Percentiles rank a stretch among this genome's conserved stretches.
Evolutionary conservation across 2,329 filamentous ascomycete species (phyloP).

Genomic region (Microascus cirrosus): DNA sequence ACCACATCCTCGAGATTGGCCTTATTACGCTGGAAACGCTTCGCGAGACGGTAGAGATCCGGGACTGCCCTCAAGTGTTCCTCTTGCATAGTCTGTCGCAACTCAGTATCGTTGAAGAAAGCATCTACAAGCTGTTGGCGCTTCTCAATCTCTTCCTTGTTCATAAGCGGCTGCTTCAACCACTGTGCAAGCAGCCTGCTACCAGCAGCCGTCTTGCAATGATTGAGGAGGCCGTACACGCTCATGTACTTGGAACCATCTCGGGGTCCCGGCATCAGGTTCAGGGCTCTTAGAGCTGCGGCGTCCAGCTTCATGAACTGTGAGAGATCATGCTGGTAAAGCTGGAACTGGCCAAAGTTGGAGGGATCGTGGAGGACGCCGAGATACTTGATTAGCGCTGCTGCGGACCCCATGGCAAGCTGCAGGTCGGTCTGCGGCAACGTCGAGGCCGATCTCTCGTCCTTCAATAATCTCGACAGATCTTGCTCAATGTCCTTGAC

Average conservation of each 20-base stretch:
- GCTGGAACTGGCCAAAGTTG: slow-evolving; percentile 93
- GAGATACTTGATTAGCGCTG: slow-evolving; percentile 89
- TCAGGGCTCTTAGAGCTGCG: slow-evolving; percentile 83
- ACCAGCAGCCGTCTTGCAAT: slow-evolving; percentile 93
- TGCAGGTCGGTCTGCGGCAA: slow-evolving; percentile 88
- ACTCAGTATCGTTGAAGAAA: slow-evolving; percentile 84
- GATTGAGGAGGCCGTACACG: slow-evolving; percentile 83
- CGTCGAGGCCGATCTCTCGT: slow-evolving; percentile 65
- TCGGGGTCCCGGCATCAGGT: slow-evolving; percentile 89
- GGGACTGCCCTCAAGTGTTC: slow-evolving; percentile 88
- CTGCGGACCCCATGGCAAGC: slow-evolving; percentile 89
- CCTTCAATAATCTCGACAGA: slow-evolving; percentile 73
- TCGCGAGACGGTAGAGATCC: slow-evolving; percentile 85
- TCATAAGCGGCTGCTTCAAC: slow-evolving; percentile 97
- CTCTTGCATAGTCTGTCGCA: slow-evolving; percentile 93
- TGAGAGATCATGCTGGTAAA: slow-evolving; percentile 93
- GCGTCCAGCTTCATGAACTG: slow-evolving; percentile 99
- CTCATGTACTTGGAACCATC: slow-evolving; percentile 98
- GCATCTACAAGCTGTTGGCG: slow-evolving; percentile 91
- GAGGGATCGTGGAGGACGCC: slow-evolving; percentile 80
- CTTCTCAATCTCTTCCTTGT: slow-evolving; percentile 74
- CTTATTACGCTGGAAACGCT: slow-evolving; percentile 85
- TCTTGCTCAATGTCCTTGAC: slow-evolving; percentile 94
- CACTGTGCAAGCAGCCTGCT: slow-evolving; percentile 86
- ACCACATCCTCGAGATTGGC: slow-evolving; percentile 95